A percentile compares a stretch with the other conserved stretches of the same genome.
Evolutionary conservation across 495 filamentous ascomycete genomes (phyloP).

Genomic region (Cryomyces minteri): DNA sequence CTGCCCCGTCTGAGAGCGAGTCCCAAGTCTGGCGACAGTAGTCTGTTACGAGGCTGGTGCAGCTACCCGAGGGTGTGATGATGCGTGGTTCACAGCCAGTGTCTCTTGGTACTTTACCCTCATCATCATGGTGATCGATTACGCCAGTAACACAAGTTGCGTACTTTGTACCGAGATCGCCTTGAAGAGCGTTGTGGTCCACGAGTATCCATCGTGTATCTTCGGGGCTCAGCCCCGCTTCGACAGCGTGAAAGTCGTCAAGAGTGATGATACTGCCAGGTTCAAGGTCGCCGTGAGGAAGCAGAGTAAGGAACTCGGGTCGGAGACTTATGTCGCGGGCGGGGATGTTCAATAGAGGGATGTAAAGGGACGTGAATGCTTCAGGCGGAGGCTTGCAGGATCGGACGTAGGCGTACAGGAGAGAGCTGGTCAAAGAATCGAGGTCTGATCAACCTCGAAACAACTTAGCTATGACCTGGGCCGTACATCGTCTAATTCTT

Average conservation of each 20-base stretch:
- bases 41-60: constrained; percentile 55
- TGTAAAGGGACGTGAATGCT: constrained; percentile 35
- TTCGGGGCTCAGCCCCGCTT: constrained; percentile 15
- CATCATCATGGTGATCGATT: constrained; percentile 87
- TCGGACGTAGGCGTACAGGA: constrained; percentile 74
- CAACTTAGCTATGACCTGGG: neutral
- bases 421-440: constrained; percentile 72
- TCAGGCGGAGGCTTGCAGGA: constrained; percentile 28
- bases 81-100: constrained; percentile 33
- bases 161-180: constrained; percentile 26
- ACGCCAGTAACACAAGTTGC: constrained; percentile 41
- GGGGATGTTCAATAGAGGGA: constrained; percentile 61
- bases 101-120: constrained; percentile 36
- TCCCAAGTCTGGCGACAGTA: constrained; percentile 42
- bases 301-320: constrained; percentile 48
- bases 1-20: constrained; percentile 13
- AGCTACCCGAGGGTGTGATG: constrained; percentile 53
- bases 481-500: neutral
- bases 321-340: constrained; percentile 47
- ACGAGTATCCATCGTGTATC: constrained; percentile 47
- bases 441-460: constrained; percentile 36
- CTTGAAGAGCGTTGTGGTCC: constrained; percentile 72
- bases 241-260: constrained; percentile 20
- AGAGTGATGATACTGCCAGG: constrained; percentile 24
- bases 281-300: constrained; percentile 22